Evolutionary conservation across 306 rosid genomes (phyloP), one percentile per base, ranked within the genome.

Genomic region (Castanospermum australe): DNA sequence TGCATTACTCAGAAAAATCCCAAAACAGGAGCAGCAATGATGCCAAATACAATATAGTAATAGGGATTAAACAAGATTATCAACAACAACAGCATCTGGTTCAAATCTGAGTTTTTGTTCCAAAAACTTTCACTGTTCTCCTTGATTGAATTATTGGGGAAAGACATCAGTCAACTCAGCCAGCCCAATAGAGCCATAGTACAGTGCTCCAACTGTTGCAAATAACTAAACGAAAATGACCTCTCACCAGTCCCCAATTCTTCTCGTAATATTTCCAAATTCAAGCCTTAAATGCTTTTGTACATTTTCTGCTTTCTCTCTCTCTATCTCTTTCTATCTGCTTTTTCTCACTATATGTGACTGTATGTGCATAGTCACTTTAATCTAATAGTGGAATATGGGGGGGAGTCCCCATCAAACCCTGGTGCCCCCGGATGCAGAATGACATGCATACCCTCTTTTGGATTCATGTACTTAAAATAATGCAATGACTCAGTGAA

Each of bases 161-260:
- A 72, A 79, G 62, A 63, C 33, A 61, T 52, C 6, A 73, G 85
- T 67, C 84, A 76, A 81, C 20, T 78, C 80, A 12, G 85, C 75
- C 90, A 88, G 89, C 89, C 86, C 38, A 81, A 42, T 7, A 21
- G 17, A 65, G 80, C 39, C 71, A 75, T n/a, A 59, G 91, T 81
- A 83, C 88, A 11, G 71, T 55, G 21, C 71, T 74, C 55, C 73
- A 41, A 78, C 83, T 84, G 78, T 84, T 28, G 92, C 75, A 60
- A 73, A 81, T 88, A 89, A 91, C 94, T 87, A 84, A 87, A 84
- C 39, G 97, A 91, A 87, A 89, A 73, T 42, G 97, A 93, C 98
- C 6, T 36, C 5, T 86, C 90, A 89, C 97, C 94, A 75, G 84
- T 81, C 82, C 77, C 67, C 64, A 57, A 57, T 52, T 84, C 84